A percentile compares a stretch with the other conserved stretches of the same genome.
Conservation (phyloP, 2,329 filamentous ascomycete genomes). For the Aspergillus ruber region DNA sequence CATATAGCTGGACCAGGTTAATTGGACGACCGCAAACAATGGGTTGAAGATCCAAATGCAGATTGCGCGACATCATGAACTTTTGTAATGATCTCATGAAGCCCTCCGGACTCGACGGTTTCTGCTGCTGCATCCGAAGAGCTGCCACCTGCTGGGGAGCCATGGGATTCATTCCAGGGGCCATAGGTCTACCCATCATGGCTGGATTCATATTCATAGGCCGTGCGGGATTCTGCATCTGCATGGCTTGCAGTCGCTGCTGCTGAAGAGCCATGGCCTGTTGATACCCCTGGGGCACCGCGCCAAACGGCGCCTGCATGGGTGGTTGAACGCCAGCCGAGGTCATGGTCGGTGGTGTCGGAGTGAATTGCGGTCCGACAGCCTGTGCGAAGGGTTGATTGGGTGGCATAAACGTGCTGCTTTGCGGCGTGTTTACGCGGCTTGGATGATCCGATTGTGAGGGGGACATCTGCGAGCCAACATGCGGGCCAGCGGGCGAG, state of each 20-base stretch:
- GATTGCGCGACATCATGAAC: slow-evolving; percentile 69
- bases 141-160: slow-evolving; percentile 36
- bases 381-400: slow-evolving; percentile 34
- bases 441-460: slow-evolving; percentile 67
- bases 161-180: slow-evolving; percentile 32
- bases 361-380: slow-evolving; percentile 38
- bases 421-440: slow-evolving; percentile 63
- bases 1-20: slow-evolving; percentile 70
- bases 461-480: slow-evolving; percentile 66
- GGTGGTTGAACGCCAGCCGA: slow-evolving; percentile 34
- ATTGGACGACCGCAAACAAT: slow-evolving; percentile 67
- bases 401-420: slow-evolving; percentile 58
- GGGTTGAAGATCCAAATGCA: slow-evolving; percentile 69
- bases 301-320: slow-evolving; percentile 45
- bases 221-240: slow-evolving; percentile 69
- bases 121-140: slow-evolving; percentile 44
- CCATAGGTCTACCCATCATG: slow-evolving; percentile 28
- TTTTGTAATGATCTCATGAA: slow-evolving; percentile 69
- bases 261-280: slow-evolving; percentile 66
- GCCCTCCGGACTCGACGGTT: slow-evolving; percentile 50
- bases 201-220: slow-evolving; percentile 45
- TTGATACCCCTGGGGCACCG: slow-evolving; percentile 47
- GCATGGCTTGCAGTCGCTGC: slow-evolving; percentile 69
- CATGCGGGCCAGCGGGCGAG: slow-evolving; percentile 68
- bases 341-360: slow-evolving; percentile 32